phyloP scores from a whole-genome alignment of 2,329 filamentous ascomycete species.

The Trichoderma cornu-damae region DNA sequence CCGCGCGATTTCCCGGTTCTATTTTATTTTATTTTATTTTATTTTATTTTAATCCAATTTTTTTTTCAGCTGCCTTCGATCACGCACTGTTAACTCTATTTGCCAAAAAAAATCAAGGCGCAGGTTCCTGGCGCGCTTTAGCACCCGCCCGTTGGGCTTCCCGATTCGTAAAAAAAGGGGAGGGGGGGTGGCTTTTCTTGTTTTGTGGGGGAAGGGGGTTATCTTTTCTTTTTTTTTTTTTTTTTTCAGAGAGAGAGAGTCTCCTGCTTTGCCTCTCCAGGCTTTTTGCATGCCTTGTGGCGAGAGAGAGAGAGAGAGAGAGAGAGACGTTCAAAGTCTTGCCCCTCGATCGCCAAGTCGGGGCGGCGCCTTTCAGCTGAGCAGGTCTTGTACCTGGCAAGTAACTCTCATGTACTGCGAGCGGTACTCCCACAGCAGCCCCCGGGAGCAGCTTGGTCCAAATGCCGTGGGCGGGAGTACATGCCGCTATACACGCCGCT shows the following conservation, averaged over 20 bases:
- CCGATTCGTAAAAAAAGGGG: not conserved
- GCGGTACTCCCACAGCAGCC: too few species aligned
- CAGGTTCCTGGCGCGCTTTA: not conserved
- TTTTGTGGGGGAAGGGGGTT: too few species aligned
- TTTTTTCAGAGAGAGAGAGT: not conserved
- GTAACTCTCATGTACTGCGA: conserved; percentile 6
- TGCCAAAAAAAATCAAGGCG: conserved; percentile 1
- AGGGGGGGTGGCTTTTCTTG: not conserved
- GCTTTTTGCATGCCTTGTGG: not conserved
- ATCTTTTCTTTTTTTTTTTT: too few species aligned
- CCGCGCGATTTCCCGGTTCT: not conserved
- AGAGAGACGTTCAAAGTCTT: too few species aligned
- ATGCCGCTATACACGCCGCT: conserved; percentile 1
- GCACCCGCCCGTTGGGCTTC: not conserved
- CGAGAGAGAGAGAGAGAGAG: too few species aligned
- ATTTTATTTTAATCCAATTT: too few species aligned
- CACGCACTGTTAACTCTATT: conserved; percentile 12
- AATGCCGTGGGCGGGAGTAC: not conserved
- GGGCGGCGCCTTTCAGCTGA: conserved; percentile 15
- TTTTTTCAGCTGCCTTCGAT: conserved; percentile 16
- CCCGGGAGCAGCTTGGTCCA: too few species aligned
- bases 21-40: too few species aligned
- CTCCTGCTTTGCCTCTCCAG: not conserved
- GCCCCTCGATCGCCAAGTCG: conserved; percentile 12
- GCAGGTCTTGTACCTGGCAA: conserved; percentile 1